Evolutionary conservation across 805 yeast species (phyloP).

Genomic region (Yamadazyma philogaea): DNA sequence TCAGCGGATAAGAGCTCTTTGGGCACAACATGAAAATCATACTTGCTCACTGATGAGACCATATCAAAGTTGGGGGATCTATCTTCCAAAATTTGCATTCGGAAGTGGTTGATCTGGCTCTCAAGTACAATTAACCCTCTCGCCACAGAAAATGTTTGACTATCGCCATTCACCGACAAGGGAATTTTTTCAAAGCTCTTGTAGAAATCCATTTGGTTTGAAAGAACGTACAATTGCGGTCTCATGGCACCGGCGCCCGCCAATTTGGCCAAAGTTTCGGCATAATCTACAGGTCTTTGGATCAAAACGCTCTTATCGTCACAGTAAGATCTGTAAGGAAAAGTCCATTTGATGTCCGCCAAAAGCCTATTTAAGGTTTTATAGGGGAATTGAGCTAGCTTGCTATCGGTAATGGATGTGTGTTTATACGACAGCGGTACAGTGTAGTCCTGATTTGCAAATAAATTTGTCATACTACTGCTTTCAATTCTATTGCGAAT

Average conservation of each 20-base stretch:
- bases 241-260: constrained; percentile 8
- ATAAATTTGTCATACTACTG: constrained; percentile 2
- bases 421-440: constrained; percentile 8
- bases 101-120: constrained; percentile 27
- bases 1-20: constrained; percentile 23
- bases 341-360: constrained; percentile 53
- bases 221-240: constrained; percentile 29
- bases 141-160: constrained; percentile 21
- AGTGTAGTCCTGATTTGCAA: constrained; percentile 12
- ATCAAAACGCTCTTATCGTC: constrained; percentile 22
- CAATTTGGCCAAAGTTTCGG: constrained; percentile 17
- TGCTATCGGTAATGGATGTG: constrained; percentile 11
- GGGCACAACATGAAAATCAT: constrained; percentile 35
- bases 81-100: constrained; percentile 26
- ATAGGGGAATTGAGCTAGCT: constrained; percentile 31
- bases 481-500: not conserved
- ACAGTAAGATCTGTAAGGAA: constrained; percentile 18
- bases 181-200: constrained; percentile 15
- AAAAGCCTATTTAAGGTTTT: constrained; percentile 67
- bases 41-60: constrained; percentile 22
- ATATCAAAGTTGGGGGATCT: constrained; percentile 17
- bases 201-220: constrained; percentile 34
- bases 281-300: constrained; percentile 37
- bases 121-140: constrained; percentile 31
- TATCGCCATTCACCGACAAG: constrained; percentile 18